These are phyloP conservation scores for Grammothele lineata DNA, from an alignment of 768 basidiomycete species.

Conservation along the genomic window DNA sequence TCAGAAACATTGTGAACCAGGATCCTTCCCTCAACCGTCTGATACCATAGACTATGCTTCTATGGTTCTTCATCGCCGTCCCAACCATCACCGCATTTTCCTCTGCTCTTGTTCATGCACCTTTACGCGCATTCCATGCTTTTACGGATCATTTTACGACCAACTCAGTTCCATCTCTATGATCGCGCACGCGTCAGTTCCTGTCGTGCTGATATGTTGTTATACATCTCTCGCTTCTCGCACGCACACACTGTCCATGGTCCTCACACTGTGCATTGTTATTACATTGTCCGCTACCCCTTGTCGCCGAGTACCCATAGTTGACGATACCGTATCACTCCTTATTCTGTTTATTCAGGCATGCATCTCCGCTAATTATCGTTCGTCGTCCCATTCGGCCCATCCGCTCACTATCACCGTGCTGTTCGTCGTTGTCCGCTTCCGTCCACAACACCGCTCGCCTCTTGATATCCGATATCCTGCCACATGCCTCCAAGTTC, in stretches of 20 bases:
- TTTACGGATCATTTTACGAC: slow-evolving; percentile 24
- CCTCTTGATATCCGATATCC: too few relatives aligned
- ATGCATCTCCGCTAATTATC: slow-evolving; percentile 19
- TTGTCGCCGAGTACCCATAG: slow-evolving; percentile 26
- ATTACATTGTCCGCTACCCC: slow-evolving; percentile 22
- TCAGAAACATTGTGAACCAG: slow-evolving; percentile 75
- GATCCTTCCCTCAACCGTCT: slow-evolving; percentile 58
- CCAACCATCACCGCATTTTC: not conserved
- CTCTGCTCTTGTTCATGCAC: slow-evolving; percentile 11
- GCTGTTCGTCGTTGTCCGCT: slow-evolving; percentile 14
- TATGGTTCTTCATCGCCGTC: not conserved
- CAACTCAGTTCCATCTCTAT: slow-evolving; percentile 24
- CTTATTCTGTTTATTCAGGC: slow-evolving; percentile 22
- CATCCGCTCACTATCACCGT: slow-evolving; percentile 20
- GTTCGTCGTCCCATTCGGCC: not conserved
- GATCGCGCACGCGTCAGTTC: slow-evolving; percentile 15
- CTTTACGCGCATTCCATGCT: slow-evolving; percentile 18
- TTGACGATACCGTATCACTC: slow-evolving; percentile 30
- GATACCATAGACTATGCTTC: slow-evolving; percentile 20
- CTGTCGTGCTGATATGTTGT: slow-evolving; percentile 27
- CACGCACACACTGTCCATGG: not conserved
- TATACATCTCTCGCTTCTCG: slow-evolving; percentile 4
- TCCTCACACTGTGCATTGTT: too few relatives aligned
- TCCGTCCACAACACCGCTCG: too few relatives aligned
- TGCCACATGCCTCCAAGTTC: too few relatives aligned